Percentiles rank a stretch among this genome's conserved stretches.
These are phyloP conservation scores for Aspergillus sp. DNA, from an alignment of 2,329 filamentous ascomycete genomes.

Conservation along the genomic window DNA sequence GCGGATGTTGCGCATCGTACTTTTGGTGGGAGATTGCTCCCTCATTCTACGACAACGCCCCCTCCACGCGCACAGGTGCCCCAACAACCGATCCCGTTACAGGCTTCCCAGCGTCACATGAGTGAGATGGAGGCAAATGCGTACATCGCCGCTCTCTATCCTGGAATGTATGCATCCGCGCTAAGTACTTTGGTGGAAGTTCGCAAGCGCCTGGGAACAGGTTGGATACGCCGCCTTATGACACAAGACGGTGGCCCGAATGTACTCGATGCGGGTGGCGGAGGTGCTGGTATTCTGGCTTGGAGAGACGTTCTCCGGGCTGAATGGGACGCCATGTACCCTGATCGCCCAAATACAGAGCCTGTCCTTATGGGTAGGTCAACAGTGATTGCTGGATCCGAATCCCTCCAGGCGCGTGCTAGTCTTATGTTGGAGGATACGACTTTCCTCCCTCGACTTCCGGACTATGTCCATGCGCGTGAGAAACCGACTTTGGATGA, in stretches of 20 bases:
- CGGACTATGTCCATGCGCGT: conserved; percentile 67
- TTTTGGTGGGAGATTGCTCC: conserved; percentile 71
- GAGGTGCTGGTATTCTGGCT: conserved; percentile 55
- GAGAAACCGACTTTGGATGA: conserved; percentile 55
- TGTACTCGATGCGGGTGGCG: conserved; percentile 57
- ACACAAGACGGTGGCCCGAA: conserved; percentile 50
- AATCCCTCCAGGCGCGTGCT: conserved; percentile 65
- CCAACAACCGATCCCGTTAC: conserved; percentile 53
- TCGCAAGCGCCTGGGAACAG: conserved; percentile 51
- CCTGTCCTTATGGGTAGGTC: conserved; percentile 56
- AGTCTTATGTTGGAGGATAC: conserved; percentile 78
- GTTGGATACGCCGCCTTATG: conserved; percentile 53
- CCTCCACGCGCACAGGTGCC: conserved; percentile 42
- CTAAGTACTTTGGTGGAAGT: conserved; percentile 54
- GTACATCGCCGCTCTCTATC: conserved; percentile 54
- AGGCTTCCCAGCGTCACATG: conserved; percentile 52
- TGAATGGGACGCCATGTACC: conserved; percentile 67
- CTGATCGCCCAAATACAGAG: conserved; percentile 34
- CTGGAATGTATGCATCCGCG: conserved; percentile 54
- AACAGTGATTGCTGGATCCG: conserved; percentile 72
- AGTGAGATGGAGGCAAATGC: conserved; percentile 55
- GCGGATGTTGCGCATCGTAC: conserved; percentile 61
- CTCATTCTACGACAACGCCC: conserved; percentile 68
- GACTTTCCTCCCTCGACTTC: conserved; percentile 84
- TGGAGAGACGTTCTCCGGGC: conserved; percentile 67